These are phyloP conservation scores for Candolleomyces aberdarensis DNA, from an alignment of 768 basidiomycete genomes.

Conservation along the genomic window DNA sequence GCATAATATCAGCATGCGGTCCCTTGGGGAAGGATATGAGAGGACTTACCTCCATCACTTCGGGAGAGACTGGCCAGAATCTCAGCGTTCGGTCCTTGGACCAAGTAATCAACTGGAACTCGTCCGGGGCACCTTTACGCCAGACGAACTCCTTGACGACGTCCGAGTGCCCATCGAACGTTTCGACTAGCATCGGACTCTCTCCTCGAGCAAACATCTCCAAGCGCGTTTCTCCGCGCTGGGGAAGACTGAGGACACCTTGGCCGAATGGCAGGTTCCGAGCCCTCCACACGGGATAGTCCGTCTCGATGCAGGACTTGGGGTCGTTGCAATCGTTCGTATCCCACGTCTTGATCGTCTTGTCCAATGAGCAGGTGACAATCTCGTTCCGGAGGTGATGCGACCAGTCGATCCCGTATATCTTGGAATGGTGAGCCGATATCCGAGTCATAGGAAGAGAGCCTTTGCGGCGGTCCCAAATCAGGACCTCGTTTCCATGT, in stretches of 20 bases:
- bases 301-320: constrained; percentile 57
- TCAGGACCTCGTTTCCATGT: constrained; percentile 79
- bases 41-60: constrained; percentile 59
- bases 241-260: constrained; percentile 84
- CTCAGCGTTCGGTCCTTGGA: constrained; percentile 89
- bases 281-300: constrained; percentile 94
- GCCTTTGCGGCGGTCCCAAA: constrained; percentile 98
- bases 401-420: constrained; percentile 98
- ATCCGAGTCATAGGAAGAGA: constrained; percentile 76
- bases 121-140: constrained; percentile 62
- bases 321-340: constrained; percentile 41
- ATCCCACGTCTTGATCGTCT: constrained; percentile 88
- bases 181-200: constrained; percentile 52
- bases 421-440: constrained; percentile 83
- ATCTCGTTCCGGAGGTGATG: constrained; percentile 71
- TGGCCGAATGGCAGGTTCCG: constrained; percentile 88
- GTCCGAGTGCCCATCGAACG: constrained; percentile 86
- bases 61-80: constrained; percentile 83
- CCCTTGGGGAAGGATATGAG: background rate
- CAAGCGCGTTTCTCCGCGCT: constrained; percentile 78
- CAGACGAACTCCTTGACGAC: constrained; percentile 99
- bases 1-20: constrained; percentile 8
- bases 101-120: constrained; percentile 64
- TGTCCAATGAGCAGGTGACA: constrained; percentile 93
- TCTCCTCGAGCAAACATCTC: constrained; percentile 71